phyloP scores from a whole-genome alignment of 2,329 filamentous ascomycete genomes.

The Penicillium digitatum region DNA sequence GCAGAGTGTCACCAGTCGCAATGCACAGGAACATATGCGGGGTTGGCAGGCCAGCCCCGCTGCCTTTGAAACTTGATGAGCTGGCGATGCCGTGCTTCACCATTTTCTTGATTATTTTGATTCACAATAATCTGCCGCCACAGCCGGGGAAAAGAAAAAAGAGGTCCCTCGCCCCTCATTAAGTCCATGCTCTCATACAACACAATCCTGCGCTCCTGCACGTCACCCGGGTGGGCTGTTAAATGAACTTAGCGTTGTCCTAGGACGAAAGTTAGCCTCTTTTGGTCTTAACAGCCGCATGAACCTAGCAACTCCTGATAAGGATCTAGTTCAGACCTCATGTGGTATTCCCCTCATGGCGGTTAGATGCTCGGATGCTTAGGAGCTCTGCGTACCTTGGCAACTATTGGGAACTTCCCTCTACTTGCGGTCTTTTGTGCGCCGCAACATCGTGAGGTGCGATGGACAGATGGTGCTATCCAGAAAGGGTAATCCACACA shows the following conservation, averaged over 20 bases:
- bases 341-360: background rate
- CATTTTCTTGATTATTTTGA: constrained; percentile 16
- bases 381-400: background rate
- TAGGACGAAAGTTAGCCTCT: background rate
- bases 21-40: constrained; percentile 14
- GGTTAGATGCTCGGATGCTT: background rate
- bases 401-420: background rate
- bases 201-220: constrained; percentile 1
- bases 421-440: background rate
- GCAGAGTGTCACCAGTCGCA: constrained; percentile 2
- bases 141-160: constrained; percentile 5
- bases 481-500: background rate
- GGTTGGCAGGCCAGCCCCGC: constrained; percentile 16
- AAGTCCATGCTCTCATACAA: background rate
- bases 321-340: constrained; percentile 4
- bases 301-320: background rate
- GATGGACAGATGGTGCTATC: background rate
- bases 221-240: background rate
- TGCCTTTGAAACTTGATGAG: constrained; percentile 17
- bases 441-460: background rate
- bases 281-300: constrained; percentile 2
- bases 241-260: background rate
- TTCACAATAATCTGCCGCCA: constrained; percentile 4
- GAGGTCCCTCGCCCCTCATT: constrained; percentile 1
- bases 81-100: constrained; percentile 19